Conservation (phyloP, 129 eudicot species). For the Artemisia annua region DNA sequence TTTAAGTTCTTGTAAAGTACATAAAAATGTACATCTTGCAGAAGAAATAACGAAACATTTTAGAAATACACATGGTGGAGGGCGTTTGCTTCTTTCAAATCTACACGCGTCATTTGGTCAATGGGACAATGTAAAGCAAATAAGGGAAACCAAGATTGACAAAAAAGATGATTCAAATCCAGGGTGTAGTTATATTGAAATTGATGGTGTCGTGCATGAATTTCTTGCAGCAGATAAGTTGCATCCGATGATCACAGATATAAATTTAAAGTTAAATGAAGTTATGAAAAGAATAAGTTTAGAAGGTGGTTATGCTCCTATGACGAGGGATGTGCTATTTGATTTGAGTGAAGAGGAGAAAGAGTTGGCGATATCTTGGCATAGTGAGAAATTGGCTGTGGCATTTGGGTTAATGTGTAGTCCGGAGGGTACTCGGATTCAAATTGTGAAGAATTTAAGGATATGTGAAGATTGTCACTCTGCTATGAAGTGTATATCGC, state of each 20-base stretch:
- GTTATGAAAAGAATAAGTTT: slow-evolving; percentile 41
- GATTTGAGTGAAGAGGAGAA: neutral
- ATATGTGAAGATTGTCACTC: neutral
- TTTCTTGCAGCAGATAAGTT: slow-evolving; percentile 45
- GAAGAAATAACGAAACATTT: slow-evolving; percentile 33
- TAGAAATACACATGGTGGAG: slow-evolving; percentile 25
- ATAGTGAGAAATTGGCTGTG: neutral
- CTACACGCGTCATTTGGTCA: slow-evolving; percentile 39
- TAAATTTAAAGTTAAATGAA: slow-evolving; percentile 30
- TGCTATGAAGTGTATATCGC: neutral
- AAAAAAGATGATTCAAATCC: slow-evolving; percentile 34
- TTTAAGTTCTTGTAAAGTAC: slow-evolving; percentile 46
- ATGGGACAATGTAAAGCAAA: slow-evolving; percentile 35
- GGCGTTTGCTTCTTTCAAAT: slow-evolving; percentile 37
- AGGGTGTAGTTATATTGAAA: slow-evolving; percentile 44
- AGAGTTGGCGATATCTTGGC: neutral
- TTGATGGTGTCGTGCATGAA: slow-evolving; percentile 39
- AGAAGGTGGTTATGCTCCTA: slow-evolving; percentile 8
- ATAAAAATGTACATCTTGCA: slow-evolving; percentile 37
- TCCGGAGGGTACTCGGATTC: neutral
- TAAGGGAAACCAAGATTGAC: slow-evolving; percentile 28
- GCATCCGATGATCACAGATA: slow-evolving; percentile 39
- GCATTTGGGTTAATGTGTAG: too few species aligned
- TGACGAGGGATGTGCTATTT: neutral
- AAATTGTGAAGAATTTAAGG: neutral